These are phyloP conservation scores for Effrenium voratum DNA, from an alignment of 73 alveolate species.

Conservation along the genomic window DNA sequence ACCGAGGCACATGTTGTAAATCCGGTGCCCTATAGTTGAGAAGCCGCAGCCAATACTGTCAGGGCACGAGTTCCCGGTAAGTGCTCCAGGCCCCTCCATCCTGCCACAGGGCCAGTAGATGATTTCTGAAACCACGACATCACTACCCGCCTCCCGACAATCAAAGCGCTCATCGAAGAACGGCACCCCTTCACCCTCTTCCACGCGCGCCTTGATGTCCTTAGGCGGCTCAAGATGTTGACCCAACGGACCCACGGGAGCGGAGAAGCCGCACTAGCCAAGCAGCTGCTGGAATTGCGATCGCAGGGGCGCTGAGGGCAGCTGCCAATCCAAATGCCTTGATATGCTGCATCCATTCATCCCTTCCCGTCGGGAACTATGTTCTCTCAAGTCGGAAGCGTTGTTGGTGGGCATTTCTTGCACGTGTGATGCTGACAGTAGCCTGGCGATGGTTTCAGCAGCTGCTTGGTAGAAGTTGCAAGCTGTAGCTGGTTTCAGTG, in stretches of 20 bases:
- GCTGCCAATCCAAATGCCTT: background rate
- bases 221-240: background rate
- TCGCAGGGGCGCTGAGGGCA: background rate
- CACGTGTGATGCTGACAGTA: no score
- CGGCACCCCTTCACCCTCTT: slow-evolving; percentile 87
- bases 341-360: slow-evolving; percentile 36
- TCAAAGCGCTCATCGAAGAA: slow-evolving; percentile 89
- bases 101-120: background rate
- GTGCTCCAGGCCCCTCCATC: slow-evolving; percentile 88
- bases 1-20: no score
- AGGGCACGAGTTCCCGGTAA: slow-evolving; percentile 64
- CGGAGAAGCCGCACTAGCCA: background rate
- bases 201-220: slow-evolving; percentile 92
- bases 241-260: background rate
- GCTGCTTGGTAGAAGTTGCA: no score
- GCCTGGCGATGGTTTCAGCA: no score
- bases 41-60: background rate
- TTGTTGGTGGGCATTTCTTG: no score
- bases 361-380: no score
- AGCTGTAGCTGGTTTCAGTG: no score
- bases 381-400: no score
- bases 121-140: background rate
- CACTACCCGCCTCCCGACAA: slow-evolving; percentile 50
- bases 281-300: slow-evolving; percentile 24
- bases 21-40: no score